These are phyloP conservation scores for Ilyonectria robusta DNA, from an alignment of 2,329 filamentous ascomycete species.

Conservation along the genomic window DNA sequence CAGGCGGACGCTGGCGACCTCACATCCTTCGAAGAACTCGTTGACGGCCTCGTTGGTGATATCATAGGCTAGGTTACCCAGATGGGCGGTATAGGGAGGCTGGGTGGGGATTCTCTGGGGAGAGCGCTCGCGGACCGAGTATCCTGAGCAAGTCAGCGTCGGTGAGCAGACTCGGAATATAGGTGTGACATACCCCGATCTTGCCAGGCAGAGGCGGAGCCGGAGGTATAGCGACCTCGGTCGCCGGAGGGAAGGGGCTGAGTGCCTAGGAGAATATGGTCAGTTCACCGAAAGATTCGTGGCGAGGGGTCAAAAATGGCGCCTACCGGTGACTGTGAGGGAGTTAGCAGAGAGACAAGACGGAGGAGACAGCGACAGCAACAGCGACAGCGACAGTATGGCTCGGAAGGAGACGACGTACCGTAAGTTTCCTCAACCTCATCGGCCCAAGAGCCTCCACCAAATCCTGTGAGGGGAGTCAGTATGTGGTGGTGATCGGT, in stretches of 20 bases:
- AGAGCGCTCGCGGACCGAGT: conserved; percentile 78
- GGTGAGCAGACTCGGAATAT: background rate
- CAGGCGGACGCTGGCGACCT: conserved; percentile 91
- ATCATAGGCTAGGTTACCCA: conserved; percentile 97
- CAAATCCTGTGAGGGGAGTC: conserved; percentile 58
- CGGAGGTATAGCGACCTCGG: conserved; percentile 56
- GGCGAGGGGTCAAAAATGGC: conserved; percentile 26
- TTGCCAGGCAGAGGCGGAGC: conserved; percentile 57
- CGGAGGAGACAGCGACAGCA: conserved; percentile 23
- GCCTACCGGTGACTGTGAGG: conserved; percentile 55
- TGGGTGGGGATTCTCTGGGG: conserved; percentile 84
- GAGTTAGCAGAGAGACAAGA: conserved; percentile 48
- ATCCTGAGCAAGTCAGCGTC: conserved; percentile 60
- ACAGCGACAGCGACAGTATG: conserved; percentile 16
- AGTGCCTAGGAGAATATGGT: conserved; percentile 60
- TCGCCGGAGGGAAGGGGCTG: conserved; percentile 69
- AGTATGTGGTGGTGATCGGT: conserved; percentile 44
- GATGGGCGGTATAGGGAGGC: conserved; percentile 94
- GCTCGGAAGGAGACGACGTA: conserved; percentile 62
- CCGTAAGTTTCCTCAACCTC: conserved; percentile 94
- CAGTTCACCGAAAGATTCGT: conserved; percentile 40
- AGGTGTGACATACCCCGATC: conserved; percentile 58
- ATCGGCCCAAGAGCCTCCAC: conserved; percentile 93
- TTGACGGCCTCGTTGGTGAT: conserved; percentile 86
- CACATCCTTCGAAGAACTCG: conserved; percentile 88